Percentiles rank a stretch among this genome's conserved stretches.
Conservation (phyloP, 345 rosid genomes). For the Acer saccharum region DNA sequence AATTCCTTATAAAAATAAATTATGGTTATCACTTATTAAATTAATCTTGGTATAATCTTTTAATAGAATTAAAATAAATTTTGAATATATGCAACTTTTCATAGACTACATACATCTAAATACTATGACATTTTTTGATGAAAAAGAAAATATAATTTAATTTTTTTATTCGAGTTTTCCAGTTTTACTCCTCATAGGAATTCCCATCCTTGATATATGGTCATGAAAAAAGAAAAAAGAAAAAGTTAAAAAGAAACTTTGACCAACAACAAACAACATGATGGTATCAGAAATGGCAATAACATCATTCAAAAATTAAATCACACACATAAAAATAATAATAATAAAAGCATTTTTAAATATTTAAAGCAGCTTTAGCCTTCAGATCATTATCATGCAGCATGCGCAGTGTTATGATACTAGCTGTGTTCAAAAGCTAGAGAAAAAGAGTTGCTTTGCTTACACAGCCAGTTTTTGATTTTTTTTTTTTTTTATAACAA, state of each 20-base stretch:
- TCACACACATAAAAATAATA: too few species aligned
- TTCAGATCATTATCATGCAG: neutral
- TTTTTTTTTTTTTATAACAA: too few species aligned
- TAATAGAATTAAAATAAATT: too few species aligned
- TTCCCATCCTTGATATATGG: conserved; percentile 6
- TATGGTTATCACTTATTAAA: too few species aligned
- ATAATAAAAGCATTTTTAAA: neutral
- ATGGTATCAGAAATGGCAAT: conserved; percentile 9
- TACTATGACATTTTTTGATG: neutral
- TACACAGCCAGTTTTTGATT: too few species aligned
- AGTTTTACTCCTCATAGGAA: neutral
- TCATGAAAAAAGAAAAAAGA: conserved; percentile 10
- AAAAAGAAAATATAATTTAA: neutral
- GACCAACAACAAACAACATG: conserved; percentile 18
- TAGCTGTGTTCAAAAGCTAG: neutral
- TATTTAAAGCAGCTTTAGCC: conserved; percentile 2
- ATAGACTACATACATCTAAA: neutral
- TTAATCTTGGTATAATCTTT: too few species aligned
- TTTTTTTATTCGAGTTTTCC: neutral
- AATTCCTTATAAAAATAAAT: too few species aligned
- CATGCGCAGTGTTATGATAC: neutral
- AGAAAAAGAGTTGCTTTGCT: too few species aligned
- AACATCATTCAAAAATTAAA: conserved; percentile 13
- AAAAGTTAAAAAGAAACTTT: conserved; percentile 26
- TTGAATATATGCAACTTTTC: neutral